Percentiles rank a stretch among this genome's conserved stretches.
phyloP scores from a whole-genome alignment of 2,329 filamentous ascomycete species.

The Colletotrichum limetticola region DNA sequence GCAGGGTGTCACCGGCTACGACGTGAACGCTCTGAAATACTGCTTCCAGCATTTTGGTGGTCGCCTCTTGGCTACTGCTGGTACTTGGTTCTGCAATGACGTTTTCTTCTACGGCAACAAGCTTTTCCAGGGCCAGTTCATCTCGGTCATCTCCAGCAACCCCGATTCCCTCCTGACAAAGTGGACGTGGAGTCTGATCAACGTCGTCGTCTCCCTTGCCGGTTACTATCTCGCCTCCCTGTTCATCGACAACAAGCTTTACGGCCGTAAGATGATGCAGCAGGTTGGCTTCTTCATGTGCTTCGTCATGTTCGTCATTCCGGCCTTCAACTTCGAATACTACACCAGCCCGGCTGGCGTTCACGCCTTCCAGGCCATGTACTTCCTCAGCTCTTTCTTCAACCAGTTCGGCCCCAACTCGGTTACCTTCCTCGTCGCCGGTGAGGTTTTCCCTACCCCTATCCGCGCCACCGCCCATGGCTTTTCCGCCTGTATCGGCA shows the following conservation, averaged over 20 bases:
- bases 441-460: constrained; percentile 95
- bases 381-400: constrained; percentile 98
- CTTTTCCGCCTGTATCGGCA: constrained; percentile 91
- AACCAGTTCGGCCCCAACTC: constrained; percentile 98
- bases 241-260: constrained; percentile 95
- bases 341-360: constrained; percentile 79
- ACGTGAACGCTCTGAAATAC: constrained; percentile 81
- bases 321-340: constrained; percentile 88
- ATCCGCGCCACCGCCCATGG: constrained; percentile 94
- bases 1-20: constrained; percentile 84
- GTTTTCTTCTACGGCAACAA: constrained; percentile 99
- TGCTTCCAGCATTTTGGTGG: constrained; percentile 87
- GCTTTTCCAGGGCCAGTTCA: constrained; percentile 94
- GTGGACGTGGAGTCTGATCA: constrained; percentile 94
- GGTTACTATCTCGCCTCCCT: constrained; percentile 93
- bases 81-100: constrained; percentile 95
- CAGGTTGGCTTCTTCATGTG: constrained; percentile 92
- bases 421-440: constrained; percentile 95
- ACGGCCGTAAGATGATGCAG: constrained; percentile 96
- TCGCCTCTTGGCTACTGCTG: constrained; percentile 86
- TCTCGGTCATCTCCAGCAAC: constrained; percentile 78
- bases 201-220: constrained; percentile 84
- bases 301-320: constrained; percentile 93
- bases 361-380: constrained; percentile 96
- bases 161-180: constrained; percentile 81